Conservation (phyloP, 2,329 filamentous ascomycete genomes). For the Cytospora mali region DNA sequence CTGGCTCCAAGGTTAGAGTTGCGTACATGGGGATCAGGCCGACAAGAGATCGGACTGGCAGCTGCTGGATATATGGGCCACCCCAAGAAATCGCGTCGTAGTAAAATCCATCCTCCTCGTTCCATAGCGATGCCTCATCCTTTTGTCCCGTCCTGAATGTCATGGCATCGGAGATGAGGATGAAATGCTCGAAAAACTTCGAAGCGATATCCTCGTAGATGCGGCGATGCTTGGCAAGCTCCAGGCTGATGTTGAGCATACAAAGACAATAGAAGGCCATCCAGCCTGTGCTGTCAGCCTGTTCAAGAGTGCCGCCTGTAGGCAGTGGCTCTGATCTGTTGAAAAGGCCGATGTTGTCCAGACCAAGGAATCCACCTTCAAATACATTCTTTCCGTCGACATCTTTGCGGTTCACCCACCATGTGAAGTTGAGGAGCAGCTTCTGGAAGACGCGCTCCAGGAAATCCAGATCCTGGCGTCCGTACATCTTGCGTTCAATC, state of each 20-base stretch:
- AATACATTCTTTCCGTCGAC: slow-evolving; percentile 95
- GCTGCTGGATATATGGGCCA: slow-evolving; percentile 87
- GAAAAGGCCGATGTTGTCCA: slow-evolving; percentile 97
- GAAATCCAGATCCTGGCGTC: slow-evolving; percentile 91
- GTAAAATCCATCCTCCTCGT: slow-evolving; percentile 95
- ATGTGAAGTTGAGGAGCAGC: slow-evolving; percentile 92
- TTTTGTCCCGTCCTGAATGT: slow-evolving; percentile 72
- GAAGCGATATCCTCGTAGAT: slow-evolving; percentile 97
- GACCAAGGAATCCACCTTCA: slow-evolving; percentile 90
- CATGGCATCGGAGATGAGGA: slow-evolving; percentile 98
- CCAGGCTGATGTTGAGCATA: slow-evolving; percentile 96
- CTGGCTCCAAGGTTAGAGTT: slow-evolving; percentile 88
- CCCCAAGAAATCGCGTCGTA: slow-evolving; percentile 98
- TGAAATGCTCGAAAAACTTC: slow-evolving; percentile 99
- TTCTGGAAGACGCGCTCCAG: slow-evolving; percentile 97
- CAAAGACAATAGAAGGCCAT: slow-evolving; percentile 97
- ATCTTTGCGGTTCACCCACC: slow-evolving; percentile 99
- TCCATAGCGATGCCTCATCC: slow-evolving; percentile 87
- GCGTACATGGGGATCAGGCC: slow-evolving; percentile 93
- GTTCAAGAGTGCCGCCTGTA: slow-evolving; percentile 89
- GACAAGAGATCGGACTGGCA: slow-evolving; percentile 89
- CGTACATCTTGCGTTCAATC: slow-evolving; percentile 97
- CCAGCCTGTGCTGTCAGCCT: slow-evolving; percentile 97
- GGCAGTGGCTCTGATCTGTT: slow-evolving; percentile 94
- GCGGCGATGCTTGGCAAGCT: slow-evolving; percentile 90